Conservation (phyloP, 495 filamentous ascomycete species). For the Penicillium egyptiacum region DNA sequence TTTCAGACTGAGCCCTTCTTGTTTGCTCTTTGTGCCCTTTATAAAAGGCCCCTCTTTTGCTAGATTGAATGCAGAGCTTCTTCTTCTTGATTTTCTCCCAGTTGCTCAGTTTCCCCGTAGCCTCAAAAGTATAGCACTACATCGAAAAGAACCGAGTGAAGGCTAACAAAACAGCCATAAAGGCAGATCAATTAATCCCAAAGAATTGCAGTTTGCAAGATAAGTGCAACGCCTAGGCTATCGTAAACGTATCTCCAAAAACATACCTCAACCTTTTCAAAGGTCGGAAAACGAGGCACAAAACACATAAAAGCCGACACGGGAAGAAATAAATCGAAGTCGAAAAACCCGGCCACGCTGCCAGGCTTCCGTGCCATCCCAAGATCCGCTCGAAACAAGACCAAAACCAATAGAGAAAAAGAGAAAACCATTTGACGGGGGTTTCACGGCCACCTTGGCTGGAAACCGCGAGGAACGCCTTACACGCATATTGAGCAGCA, state of each 20-base stretch:
- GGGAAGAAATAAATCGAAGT: background rate
- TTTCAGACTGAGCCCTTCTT: too few relatives aligned
- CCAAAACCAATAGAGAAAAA: background rate
- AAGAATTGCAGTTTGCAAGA: background rate
- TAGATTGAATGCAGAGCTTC: too few relatives aligned
- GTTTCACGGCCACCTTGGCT: background rate
- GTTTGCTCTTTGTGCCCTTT: too few relatives aligned
- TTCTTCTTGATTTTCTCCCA: too few relatives aligned
- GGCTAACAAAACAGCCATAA: background rate
- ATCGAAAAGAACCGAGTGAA: background rate
- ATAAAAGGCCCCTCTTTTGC: too few relatives aligned
- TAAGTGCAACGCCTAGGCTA: background rate
- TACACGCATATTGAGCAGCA: background rate
- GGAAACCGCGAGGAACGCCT: slow-evolving; percentile 6
- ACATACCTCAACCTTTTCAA: background rate
- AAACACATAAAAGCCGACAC: background rate
- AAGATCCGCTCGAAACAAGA: slow-evolving; percentile 10
- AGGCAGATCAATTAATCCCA: background rate
- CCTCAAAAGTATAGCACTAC: background rate
- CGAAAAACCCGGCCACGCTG: background rate
- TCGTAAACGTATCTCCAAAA: background rate
- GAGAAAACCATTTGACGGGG: background rate
- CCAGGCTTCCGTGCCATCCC: background rate
- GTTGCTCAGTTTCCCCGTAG: too few relatives aligned
- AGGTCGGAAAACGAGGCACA: background rate